Conservation (phyloP, 2,329 filamentous ascomycete genomes). For the Akanthomyces uredinophilus region DNA sequence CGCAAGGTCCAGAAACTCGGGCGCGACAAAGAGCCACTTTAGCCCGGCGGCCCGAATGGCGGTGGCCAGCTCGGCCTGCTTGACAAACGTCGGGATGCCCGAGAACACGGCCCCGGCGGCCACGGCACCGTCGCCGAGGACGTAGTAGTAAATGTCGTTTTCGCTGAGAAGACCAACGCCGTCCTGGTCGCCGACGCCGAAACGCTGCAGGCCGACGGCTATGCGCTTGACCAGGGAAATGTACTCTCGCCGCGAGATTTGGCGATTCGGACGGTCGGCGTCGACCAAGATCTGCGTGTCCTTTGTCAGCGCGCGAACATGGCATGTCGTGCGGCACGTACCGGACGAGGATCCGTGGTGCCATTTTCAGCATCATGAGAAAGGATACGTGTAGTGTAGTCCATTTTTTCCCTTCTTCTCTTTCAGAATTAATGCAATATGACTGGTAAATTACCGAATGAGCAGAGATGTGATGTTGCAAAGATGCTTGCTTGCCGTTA, state of each 20-base stretch:
- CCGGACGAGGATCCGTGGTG: background rate
- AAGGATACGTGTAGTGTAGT: conserved; percentile 1
- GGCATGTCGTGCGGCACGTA: background rate
- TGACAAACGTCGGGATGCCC: conserved; percentile 12
- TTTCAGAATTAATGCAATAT: background rate
- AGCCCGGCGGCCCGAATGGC: background rate
- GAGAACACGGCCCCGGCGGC: conserved; percentile 1
- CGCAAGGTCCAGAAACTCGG: conserved; percentile 1
- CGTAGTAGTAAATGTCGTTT: conserved; percentile 9
- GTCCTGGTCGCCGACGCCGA: conserved; percentile 7
- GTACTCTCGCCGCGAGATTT: background rate
- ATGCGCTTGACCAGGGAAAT: background rate
- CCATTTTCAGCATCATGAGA: background rate
- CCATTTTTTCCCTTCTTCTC: background rate
- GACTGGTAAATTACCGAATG: background rate
- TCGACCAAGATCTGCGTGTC: background rate
- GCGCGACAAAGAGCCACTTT: conserved; percentile 7
- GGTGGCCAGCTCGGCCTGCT: conserved; percentile 11
- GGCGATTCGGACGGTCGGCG: conserved; percentile 1
- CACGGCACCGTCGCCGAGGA: conserved; percentile 8
- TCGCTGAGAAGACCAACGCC: conserved; percentile 9
- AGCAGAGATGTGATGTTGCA: background rate
- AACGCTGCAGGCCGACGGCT: background rate
- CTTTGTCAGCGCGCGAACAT: background rate
- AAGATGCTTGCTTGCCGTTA: too few species aligned